A percentile compares a stretch with the other conserved stretches of the same genome.
These are phyloP conservation scores for Moelleriella libera DNA, from an alignment of 2,329 filamentous ascomycete genomes.

Conservation along the genomic window DNA sequence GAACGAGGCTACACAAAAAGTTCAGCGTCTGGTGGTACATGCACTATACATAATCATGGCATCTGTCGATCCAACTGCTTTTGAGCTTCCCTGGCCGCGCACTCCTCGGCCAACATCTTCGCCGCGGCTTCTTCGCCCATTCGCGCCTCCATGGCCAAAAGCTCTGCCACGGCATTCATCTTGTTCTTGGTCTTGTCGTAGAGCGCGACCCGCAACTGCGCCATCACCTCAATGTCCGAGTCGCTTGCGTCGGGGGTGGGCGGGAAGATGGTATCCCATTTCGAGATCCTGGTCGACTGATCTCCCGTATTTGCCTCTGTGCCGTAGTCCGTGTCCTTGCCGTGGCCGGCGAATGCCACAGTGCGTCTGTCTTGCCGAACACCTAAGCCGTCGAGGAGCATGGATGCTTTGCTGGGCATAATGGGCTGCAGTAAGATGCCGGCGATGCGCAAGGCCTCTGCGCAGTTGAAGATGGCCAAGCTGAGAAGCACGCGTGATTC, in stretches of 20 bases:
- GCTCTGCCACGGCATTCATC: conserved; percentile 12
- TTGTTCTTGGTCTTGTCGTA: conserved; percentile 11
- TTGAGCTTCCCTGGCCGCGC: background rate
- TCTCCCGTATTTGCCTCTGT: conserved; percentile 10
- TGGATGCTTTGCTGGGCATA: conserved; percentile 65
- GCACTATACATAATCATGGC: background rate
- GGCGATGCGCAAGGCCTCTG: conserved; percentile 64
- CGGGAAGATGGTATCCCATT: conserved; percentile 36
- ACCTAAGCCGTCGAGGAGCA: conserved; percentile 64
- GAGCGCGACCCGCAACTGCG: conserved; percentile 6
- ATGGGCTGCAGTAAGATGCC: conserved; percentile 83
- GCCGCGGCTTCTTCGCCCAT: conserved; percentile 11
- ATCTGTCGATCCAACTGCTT: background rate
- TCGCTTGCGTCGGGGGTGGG: conserved; percentile 17
- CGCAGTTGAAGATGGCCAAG: conserved; percentile 51
- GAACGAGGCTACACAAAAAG: too few species aligned
- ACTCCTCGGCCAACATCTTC: conserved; percentile 9
- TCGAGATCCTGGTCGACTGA: conserved; percentile 17
- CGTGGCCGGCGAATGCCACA: conserved; percentile 46
- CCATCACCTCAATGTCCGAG: conserved; percentile 9
- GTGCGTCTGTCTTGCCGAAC: conserved; percentile 49
- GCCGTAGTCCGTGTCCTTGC: conserved; percentile 60
- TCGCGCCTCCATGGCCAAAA: conserved; percentile 15
- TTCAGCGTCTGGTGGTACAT: too few species aligned
- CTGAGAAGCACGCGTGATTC: conserved; percentile 29